Base-by-base conservation (phyloP, 2,329 filamentous ascomycete genomes). In the Cladorrhinum sp. region DNA sequence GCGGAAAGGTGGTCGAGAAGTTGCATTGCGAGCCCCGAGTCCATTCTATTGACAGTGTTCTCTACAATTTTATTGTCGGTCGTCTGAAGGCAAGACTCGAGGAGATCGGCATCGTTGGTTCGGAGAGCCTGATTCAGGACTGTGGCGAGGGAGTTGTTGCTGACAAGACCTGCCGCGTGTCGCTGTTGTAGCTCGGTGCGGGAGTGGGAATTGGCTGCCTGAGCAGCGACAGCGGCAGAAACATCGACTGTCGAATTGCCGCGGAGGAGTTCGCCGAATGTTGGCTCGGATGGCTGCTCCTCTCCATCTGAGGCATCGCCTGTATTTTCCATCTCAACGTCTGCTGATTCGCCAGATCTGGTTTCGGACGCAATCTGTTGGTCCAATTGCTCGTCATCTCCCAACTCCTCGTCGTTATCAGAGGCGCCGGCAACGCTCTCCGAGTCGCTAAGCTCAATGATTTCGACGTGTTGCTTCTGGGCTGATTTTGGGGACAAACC, bases 91-190 rank as follows among this genome's bases (percentile, higher is more conserved):
- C 94, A 98, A 0, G 91, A 92, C 79, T 98, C 94, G 68, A 99
- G 87, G 57, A 97, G 88, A 65, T 89, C 87, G 64, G 85, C 83
- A 77, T 99, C 95, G 76, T 97, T 95, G 63, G 93, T 97, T 70
- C 89, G 90, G 60, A 99, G 87, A 5, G 95, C 92, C 75, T 98
- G 94, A 14, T 92, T 88, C 62, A 99, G 87, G n/a, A 97, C 92
- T 4, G 92, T 96, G 53, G 90, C 89, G 55, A 99, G 85, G 6
- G 94, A 96, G 62, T 91, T 87, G 62, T 89, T 87, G 12, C 87
- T 87, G 55, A 67, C 59, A 8, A 63, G 12, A 88, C 54, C 24
- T 18, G 89, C 20, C 86, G 79, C 18, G 82, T 81, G 63, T 89
- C 78, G 58, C 77, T 74, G 62, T 78, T 79, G 71, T 75, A 74